Conservation (phyloP, 2,329 filamentous ascomycete genomes). For the Amylocarpus encephaloides region DNA sequence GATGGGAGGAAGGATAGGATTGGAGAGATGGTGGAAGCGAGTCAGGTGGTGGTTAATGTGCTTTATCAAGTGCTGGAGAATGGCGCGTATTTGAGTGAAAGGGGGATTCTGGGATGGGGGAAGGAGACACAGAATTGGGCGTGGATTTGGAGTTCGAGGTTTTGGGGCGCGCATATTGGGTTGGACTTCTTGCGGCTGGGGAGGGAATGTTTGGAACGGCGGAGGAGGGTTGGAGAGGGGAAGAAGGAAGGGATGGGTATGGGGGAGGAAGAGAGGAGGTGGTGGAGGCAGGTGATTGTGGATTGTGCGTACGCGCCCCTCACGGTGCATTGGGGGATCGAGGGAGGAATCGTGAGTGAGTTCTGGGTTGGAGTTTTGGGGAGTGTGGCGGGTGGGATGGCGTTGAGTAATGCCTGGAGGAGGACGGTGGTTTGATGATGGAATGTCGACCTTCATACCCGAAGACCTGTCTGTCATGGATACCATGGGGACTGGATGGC, state of each 20-base stretch:
- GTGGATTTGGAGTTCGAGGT: slow-evolving; percentile 67
- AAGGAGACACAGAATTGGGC: slow-evolving; percentile 53
- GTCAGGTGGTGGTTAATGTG: slow-evolving; percentile 62
- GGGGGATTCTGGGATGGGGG: slow-evolving; percentile 59
- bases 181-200: slow-evolving; percentile 65
- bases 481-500: background rate
- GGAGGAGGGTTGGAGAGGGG: slow-evolving; percentile 28
- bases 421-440: background rate
- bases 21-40: slow-evolving; percentile 51
- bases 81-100: slow-evolving; percentile 66
- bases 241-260: slow-evolving; percentile 51
- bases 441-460: background rate
- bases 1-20: slow-evolving; percentile 36
- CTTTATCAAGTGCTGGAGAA: slow-evolving; percentile 80
- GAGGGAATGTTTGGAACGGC: slow-evolving; percentile 29
- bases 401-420: slow-evolving; percentile 5
- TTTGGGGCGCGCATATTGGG: slow-evolving; percentile 73
- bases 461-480: no score
- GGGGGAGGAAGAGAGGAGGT: slow-evolving; percentile 42
- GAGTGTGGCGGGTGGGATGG: slow-evolving; percentile 37
- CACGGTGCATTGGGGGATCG: slow-evolving; percentile 75
- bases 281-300: slow-evolving; percentile 60
- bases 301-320: slow-evolving; percentile 75
- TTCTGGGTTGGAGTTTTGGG: slow-evolving; percentile 53
- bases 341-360: slow-evolving; percentile 56